Evolutionary conservation across 2,329 filamentous ascomycete genomes (phyloP).

Genomic region (Ascochyta koolunga): DNA sequence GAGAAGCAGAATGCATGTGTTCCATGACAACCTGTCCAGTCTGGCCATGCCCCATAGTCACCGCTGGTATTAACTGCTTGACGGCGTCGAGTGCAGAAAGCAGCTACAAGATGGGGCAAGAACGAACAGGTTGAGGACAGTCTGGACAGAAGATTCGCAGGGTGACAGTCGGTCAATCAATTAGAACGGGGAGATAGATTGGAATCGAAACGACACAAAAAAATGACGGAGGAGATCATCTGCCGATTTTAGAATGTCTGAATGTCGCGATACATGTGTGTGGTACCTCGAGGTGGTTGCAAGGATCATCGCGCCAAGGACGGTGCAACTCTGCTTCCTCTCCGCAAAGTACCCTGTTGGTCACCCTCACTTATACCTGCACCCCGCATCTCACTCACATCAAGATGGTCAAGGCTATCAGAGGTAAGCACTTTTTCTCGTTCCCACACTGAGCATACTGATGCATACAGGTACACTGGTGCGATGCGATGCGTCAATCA

Average conservation of each 20-base stretch:
- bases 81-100: not conserved
- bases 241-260: not conserved
- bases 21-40: not conserved
- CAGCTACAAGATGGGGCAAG: not conserved
- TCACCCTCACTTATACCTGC: slow-evolving; percentile 11
- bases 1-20: not conserved
- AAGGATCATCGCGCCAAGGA: slow-evolving; percentile 23
- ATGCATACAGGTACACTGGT: slow-evolving; percentile 68
- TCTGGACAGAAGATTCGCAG: not conserved
- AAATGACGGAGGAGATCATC: not conserved
- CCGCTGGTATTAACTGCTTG: not conserved
- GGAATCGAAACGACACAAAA: not conserved
- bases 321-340: slow-evolving; percentile 13
- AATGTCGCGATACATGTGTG: not conserved
- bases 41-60: not conserved
- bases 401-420: slow-evolving; percentile 63
- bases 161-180: not conserved
- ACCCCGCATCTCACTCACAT: slow-evolving; percentile 11
- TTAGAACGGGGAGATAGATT: not conserved
- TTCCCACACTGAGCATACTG: not conserved
- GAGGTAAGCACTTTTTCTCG: slow-evolving; percentile 50
- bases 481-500: slow-evolving; percentile 85
- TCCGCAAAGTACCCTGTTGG: slow-evolving; percentile 34
- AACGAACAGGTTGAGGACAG: not conserved
- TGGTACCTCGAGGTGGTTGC: not conserved